Percentiles rank a stretch among this genome's conserved stretches.
Evolutionary conservation across 768 basidiomycete genomes (phyloP).

Genomic region (Leccinellum luteum): DNA sequence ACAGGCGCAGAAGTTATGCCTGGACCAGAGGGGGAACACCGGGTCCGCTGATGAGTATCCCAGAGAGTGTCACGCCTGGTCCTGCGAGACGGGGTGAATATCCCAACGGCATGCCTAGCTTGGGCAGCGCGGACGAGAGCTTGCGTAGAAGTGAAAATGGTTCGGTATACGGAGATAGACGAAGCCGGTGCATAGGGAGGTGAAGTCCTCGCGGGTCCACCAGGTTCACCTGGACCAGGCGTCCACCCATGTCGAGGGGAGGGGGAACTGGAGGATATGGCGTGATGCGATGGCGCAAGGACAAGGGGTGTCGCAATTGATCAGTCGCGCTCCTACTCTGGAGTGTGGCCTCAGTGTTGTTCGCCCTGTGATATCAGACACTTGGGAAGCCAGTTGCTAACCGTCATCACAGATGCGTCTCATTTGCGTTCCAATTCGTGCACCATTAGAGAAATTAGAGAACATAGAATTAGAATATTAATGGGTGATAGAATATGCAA

Average conservation of each 20-base stretch:
- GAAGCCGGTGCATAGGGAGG: neutral
- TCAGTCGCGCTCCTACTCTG: constrained; percentile 42
- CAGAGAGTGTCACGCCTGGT: constrained; percentile 20
- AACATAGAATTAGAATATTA: no score
- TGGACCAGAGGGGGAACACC: constrained; percentile 28
- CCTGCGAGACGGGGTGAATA: constrained; percentile 32
- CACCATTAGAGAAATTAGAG: no score
- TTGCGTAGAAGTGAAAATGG: constrained; percentile 26
- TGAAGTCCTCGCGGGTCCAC: constrained; percentile 21
- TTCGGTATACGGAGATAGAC: constrained; percentile 8
- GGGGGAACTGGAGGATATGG: constrained; percentile 32
- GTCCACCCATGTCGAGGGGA: constrained; percentile 45
- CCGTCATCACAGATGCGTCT: no score
- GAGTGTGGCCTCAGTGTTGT: no score
- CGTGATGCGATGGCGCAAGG: constrained; percentile 45
- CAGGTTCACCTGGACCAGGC: constrained; percentile 20
- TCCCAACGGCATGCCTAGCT: constrained; percentile 26
- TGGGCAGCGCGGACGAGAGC: constrained; percentile 26
- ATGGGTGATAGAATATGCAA: no score
- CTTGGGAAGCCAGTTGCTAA: no score
- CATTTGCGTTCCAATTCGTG: no score
- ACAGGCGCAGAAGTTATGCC: constrained; percentile 25
- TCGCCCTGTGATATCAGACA: no score
- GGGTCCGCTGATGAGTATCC: constrained; percentile 30
- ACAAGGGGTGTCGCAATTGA: constrained; percentile 53